These are phyloP conservation scores for Hymenoscyphus infarciens DNA, from an alignment of 2,329 filamentous ascomycete genomes.

Conservation along the genomic window DNA sequence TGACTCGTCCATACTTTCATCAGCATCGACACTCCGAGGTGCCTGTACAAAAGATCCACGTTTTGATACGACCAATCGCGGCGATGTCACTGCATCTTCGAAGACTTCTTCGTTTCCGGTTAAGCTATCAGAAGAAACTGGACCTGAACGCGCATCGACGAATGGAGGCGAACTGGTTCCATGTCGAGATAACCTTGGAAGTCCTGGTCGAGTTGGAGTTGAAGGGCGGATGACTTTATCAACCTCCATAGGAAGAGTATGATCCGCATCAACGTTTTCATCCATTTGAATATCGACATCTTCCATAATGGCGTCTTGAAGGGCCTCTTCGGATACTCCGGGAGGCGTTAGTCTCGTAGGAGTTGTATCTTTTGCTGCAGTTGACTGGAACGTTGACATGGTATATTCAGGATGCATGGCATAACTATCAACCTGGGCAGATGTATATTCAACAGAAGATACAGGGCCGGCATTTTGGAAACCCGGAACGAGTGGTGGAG, in stretches of 20 bases:
- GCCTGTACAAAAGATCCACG: neutral
- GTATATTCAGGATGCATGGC: slow-evolving; percentile 14
- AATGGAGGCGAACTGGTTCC: slow-evolving; percentile 31
- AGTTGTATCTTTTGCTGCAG: neutral
- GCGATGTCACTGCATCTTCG: slow-evolving; percentile 31
- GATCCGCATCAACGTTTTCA: neutral
- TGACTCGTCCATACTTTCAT: slow-evolving; percentile 25
- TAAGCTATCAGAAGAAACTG: slow-evolving; percentile 33
- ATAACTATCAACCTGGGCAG: slow-evolving; percentile 26
- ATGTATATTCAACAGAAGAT: slow-evolving; percentile 17
- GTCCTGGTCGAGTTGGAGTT: slow-evolving; percentile 5
- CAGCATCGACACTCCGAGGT: neutral
- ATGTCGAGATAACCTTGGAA: slow-evolving; percentile 6
- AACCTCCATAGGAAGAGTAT: neutral
- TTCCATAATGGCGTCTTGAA: neutral
- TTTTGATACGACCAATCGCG: slow-evolving; percentile 6
- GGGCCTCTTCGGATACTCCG: neutral
- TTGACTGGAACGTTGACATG: slow-evolving; percentile 22
- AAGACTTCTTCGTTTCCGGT: slow-evolving; percentile 24
- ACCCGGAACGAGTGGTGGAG: slow-evolving; percentile 21
- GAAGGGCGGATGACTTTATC: slow-evolving; percentile 12
- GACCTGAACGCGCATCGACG: slow-evolving; percentile 48
- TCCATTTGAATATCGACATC: neutral
- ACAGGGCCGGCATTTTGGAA: slow-evolving; percentile 6
- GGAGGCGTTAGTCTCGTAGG: neutral